Base-by-base conservation (phyloP, 441 rosid genomes). In the Hura crepitans region DNA sequence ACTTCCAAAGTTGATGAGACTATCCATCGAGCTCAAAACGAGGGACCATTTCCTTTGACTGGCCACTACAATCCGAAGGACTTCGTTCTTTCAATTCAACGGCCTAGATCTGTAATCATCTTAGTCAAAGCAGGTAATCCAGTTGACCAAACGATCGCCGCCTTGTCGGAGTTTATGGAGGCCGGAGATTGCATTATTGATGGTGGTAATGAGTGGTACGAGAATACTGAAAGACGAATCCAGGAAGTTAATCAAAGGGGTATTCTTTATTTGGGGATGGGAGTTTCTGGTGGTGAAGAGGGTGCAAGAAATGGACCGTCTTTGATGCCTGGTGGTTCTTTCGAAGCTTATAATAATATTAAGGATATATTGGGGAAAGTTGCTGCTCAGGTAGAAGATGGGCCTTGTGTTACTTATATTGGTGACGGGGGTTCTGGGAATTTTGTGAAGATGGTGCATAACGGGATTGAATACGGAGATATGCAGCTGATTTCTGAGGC, bases 391-490 rank as follows among this genome's bases (percentile, higher is more conserved):
- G 97, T 93, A 2, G 96, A 91, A n/a, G 97, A 91, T 23, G 98
- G 97, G 0, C 97, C 98, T 20, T 93, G 98, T 50, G 98, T 93
- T 4, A 89, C 97, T 39, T 93, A 91, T 73, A 87, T 93, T 27
- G 97, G 98, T 2, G 91, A 89, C 73, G 98, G 97, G 3, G 97
- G 98, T 33, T 86, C 97, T n/a, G 98, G 98, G 0, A 94, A 94
- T 76, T 94, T 94, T 39, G 98, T 94, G 18, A 93, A 93, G 69
- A 93, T 93, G 98, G 96, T 94, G 58, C 98, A 93, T 70, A 93
- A 93, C 22, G 98, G 98, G 71, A 93, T 91, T 50, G 97, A 91
- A 62, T 93, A 91, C 18, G 98, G 98, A 6, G 96, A 93, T 55
- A 93, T 93, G 98, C 98, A 93, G 77, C 63, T 93, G 77, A 93